These are phyloP conservation scores for Yamadazyma taylorii DNA, from an alignment of 1,139 yeast species.

Conservation along the genomic window DNA sequence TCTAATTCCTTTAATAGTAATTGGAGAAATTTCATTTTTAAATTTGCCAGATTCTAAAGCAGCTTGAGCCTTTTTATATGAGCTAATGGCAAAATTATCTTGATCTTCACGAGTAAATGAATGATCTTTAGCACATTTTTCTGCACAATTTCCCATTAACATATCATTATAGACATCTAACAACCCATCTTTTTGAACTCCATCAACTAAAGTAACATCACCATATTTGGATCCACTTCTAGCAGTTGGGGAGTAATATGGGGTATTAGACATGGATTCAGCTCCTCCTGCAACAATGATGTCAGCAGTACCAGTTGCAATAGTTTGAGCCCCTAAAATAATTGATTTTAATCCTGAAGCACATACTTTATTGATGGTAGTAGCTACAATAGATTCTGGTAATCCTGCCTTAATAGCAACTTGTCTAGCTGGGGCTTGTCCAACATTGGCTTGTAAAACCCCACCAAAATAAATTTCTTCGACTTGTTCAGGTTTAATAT, in stretches of 20 bases:
- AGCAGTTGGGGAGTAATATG: constrained; percentile 85
- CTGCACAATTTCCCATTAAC: constrained; percentile 97
- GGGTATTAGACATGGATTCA: constrained; percentile 95
- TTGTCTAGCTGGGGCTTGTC: constrained; percentile 98
- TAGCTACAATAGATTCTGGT: constrained; percentile 72
- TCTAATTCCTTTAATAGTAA: constrained; percentile 84
- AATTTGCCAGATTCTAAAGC: constrained; percentile 84
- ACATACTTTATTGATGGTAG: constrained; percentile 95
- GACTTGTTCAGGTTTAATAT: constrained; percentile 71
- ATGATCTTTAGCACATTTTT: constrained; percentile 85
- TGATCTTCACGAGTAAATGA: constrained; percentile 65
- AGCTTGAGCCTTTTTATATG: constrained; percentile 75
- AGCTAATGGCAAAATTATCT: constrained; percentile 66
- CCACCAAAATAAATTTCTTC: constrained; percentile 94
- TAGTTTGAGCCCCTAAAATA: constrained; percentile 87
- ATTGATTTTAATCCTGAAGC: constrained; percentile 95
- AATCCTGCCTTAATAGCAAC: constrained; percentile 92
- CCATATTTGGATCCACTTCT: constrained; percentile 92
- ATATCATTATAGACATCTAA: constrained; percentile 82
- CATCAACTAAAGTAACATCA: constrained; percentile 75
- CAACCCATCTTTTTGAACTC: constrained; percentile 87
- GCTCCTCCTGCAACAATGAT: constrained; percentile 97
- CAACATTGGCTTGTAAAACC: constrained; percentile 89
- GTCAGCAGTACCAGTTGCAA: constrained; percentile 86
- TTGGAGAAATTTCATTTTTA: constrained; percentile 75